phyloP scores from a whole-genome alignment of 208 protist species.

The Trypanosoma theileri region DNA sequence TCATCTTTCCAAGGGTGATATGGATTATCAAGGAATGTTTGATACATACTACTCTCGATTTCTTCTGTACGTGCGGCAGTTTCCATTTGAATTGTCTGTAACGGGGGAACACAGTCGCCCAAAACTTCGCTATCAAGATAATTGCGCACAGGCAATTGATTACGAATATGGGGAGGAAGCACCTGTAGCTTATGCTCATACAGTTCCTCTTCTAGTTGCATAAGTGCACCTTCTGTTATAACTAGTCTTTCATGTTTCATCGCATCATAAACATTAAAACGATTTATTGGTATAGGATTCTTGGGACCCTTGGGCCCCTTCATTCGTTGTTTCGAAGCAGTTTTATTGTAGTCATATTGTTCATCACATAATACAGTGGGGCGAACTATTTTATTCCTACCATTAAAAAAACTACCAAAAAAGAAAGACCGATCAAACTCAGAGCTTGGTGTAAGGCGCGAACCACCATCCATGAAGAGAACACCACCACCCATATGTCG shows the following conservation, averaged over 20 bases:
- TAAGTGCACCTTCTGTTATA: constrained; percentile 85
- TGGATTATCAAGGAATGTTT: constrained; percentile 78
- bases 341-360: constrained; percentile 86
- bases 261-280: constrained; percentile 90
- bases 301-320: constrained; percentile 88
- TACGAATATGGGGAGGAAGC: constrained; percentile 88
- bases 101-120: constrained; percentile 61
- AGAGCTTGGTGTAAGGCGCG: constrained; percentile 76
- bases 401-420: constrained; percentile 91
- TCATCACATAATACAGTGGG: constrained; percentile 87
- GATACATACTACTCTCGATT: constrained; percentile 77
- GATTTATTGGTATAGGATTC: constrained; percentile 91
- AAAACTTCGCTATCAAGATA: constrained; percentile 70
- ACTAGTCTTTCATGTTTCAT: constrained; percentile 84
- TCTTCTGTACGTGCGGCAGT: constrained; percentile 85
- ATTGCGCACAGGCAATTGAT: constrained; percentile 74
- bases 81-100: constrained; percentile 84
- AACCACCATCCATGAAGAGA: constrained; percentile 91
- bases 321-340: constrained; percentile 63
- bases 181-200: constrained; percentile 81
- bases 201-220: constrained; percentile 89
- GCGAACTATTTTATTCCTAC: constrained; percentile 87
- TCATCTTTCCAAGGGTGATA: constrained; percentile 88
- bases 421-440: constrained; percentile 90
- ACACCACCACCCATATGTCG: constrained; percentile 87